Evolutionary conservation across 2,329 filamentous ascomycete genomes (phyloP).

Genomic region (Aspergillus vadensis): DNA sequence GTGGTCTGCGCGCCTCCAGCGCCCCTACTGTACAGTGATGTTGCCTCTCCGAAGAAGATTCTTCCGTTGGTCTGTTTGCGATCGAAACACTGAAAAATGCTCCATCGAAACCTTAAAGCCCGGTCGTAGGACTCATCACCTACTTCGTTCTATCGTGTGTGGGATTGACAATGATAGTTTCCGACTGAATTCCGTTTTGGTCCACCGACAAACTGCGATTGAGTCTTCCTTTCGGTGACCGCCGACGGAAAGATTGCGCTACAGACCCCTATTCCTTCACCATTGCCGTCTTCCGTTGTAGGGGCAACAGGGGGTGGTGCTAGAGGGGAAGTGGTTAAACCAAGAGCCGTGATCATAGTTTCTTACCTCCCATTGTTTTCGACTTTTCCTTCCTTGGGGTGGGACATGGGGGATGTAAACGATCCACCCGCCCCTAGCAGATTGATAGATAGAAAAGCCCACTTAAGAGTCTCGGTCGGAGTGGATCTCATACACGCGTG

Average conservation of each 20-base stretch:
- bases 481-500: constrained; percentile 10
- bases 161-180: constrained; percentile 7
- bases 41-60: neutral
- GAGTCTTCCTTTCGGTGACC: constrained; percentile 11
- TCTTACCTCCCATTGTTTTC: neutral
- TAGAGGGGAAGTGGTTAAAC: neutral
- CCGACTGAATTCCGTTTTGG: constrained; percentile 11
- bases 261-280: constrained; percentile 8
- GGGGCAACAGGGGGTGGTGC: neutral
- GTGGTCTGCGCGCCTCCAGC: neutral
- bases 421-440: constrained; percentile 16
- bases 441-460: constrained; percentile 17
- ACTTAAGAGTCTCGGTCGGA: constrained; percentile 5
- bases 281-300: neutral
- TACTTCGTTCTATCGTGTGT: constrained; percentile 1
- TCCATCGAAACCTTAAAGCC: neutral
- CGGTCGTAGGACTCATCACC: constrained; percentile 1
- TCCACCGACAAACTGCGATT: constrained; percentile 22
- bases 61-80: constrained; percentile 1
- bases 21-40: neutral
- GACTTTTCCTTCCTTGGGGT: constrained; percentile 3
- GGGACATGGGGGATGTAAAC: constrained; percentile 12
- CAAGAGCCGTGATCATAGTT: neutral
- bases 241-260: constrained; percentile 11
- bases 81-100: neutral